phyloP scores from a whole-genome alignment of 768 basidiomycete genomes.

The Boletus edulis region DNA sequence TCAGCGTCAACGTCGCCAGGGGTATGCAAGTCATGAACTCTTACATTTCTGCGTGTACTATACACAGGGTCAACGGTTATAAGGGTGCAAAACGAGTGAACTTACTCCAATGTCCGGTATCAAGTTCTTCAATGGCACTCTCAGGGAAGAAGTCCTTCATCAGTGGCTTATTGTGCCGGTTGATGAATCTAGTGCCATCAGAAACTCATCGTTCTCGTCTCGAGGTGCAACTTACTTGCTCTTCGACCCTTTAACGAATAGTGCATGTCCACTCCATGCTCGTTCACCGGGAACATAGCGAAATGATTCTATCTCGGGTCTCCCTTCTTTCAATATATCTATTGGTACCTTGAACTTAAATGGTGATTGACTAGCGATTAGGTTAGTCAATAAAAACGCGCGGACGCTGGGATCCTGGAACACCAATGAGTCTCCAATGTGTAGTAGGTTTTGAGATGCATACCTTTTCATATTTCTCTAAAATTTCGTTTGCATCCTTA shows the following conservation, averaged over 20 bases:
- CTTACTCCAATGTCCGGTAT: constrained; percentile 88
- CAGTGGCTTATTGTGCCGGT: constrained; percentile 60
- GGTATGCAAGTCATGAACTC: constrained; percentile 5
- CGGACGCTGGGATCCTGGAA: constrained; percentile 69
- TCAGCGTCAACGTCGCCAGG: background rate
- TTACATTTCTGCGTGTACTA: constrained; percentile 81
- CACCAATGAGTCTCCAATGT: constrained; percentile 1
- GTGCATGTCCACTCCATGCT: constrained; percentile 54
- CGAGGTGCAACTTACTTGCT: constrained; percentile 52
- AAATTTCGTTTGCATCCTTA: constrained; percentile 65
- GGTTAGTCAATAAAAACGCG: constrained; percentile 86
- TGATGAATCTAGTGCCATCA: constrained; percentile 59
- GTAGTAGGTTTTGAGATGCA: constrained; percentile 10
- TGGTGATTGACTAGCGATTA: constrained; percentile 38
- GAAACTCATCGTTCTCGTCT: background rate
- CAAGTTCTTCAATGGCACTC: constrained; percentile 57
- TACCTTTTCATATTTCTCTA: constrained; percentile 64
- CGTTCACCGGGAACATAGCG: constrained; percentile 62
- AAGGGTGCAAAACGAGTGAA: background rate
- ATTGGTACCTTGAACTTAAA: constrained; percentile 77
- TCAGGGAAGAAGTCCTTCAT: constrained; percentile 73
- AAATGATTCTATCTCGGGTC: constrained; percentile 75
- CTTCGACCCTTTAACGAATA: constrained; percentile 78
- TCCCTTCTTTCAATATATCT: constrained; percentile 54
- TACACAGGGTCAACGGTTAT: constrained; percentile 3